Evolutionary conservation across 805 yeast species (phyloP), one percentile per base, ranked within the genome.

Genomic region (Starmera quercuum): DNA sequence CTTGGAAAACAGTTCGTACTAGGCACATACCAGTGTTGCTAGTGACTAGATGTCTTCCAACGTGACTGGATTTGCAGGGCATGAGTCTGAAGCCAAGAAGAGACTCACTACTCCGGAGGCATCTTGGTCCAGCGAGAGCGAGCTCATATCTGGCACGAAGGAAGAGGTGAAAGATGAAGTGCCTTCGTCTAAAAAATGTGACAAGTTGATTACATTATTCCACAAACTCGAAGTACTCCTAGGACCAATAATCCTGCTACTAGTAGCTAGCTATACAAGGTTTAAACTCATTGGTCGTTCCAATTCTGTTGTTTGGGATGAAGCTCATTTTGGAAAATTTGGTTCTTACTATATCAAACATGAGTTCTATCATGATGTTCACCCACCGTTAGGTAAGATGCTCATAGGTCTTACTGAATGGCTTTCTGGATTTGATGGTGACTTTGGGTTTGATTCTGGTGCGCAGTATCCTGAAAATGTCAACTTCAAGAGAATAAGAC

Each of bases 241-340:
- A 14, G 66, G 67, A 32, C 75, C 78, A 2, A 19, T 71, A 4
- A 6, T 65, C 1, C 53, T 73, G 30, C 71, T 78, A 0, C 42
- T 48, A 0, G 15, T 71, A 5, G 66, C 83, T 3, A 59, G 71
- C 20, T 72, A 64, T 39, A 70, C 78, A 7, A 68, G 92, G 47
- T 64, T 78, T 40, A 69, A 77, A 47, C 66, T 70, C 31, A 76
- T 83, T 32, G 76, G 72, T 16, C 58, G 60, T 21, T 68, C 76
- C 37, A 56, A 71, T 32, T 67, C 65, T 35, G 90, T 83, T 31
- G 80, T 82, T 7, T 83, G 95, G 95, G 95, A 83, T 61, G 95
- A 83, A 56, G 92, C 94, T 6, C 95, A 83, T 64, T 83, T 83
- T 54, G 95, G 92, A 28, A 82, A 81, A 54, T 83, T 83, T 54